Evolutionary conservation across 176 grass and related monocot species (phyloP), one percentile per base, ranked within the genome.

Genomic region (Thalia dealbata): DNA sequence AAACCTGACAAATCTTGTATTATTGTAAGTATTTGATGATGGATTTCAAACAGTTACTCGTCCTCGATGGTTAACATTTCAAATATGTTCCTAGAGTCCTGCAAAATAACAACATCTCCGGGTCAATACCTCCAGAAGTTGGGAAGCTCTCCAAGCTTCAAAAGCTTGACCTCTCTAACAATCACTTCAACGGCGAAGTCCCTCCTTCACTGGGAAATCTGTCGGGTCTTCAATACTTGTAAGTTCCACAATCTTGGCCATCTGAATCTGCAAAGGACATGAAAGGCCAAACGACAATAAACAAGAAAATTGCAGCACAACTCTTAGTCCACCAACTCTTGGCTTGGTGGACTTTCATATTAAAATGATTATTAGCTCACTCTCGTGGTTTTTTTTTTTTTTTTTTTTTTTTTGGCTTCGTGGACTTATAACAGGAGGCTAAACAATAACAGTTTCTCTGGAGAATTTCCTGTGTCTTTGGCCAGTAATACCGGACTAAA

Each of bases 101-200:
- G 76, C 90, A 99, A 76, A 93, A 88, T 83, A 99, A 99, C 76
- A 77, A 93, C 74, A 91, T 99, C 75, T 79, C 81, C 29, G 90
- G 90, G 10, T n/a, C 42, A 80, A 81, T 99, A 74, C 95, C 95
- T 8, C 63, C 28, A 65, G 87, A 87, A 71, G 88, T 99, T 68
- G 95, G 90, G 74, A 93, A 77, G 38, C 95, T 99, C 12, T 28
- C 69, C 29, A 88, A 61, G 21, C 95, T 99, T 67, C 86, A 64
- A 76, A 87, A 85, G 13, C 95, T 99, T 26, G 90, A 99, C 73
- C 89, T 99, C 81, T 93, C 95, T 28, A 91, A 79, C 79, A 99
- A 91, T 67, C 25, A 86, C 24, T 75, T 93, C 71, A 51, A 43
- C 73, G 95, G 85, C 46, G 87, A 76, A 81, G 86, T 93, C 52